These are phyloP conservation scores for Hanseniaspora pseudoguilliermondii DNA, from an alignment of 805 yeast genomes.

Conservation along the genomic window DNA sequence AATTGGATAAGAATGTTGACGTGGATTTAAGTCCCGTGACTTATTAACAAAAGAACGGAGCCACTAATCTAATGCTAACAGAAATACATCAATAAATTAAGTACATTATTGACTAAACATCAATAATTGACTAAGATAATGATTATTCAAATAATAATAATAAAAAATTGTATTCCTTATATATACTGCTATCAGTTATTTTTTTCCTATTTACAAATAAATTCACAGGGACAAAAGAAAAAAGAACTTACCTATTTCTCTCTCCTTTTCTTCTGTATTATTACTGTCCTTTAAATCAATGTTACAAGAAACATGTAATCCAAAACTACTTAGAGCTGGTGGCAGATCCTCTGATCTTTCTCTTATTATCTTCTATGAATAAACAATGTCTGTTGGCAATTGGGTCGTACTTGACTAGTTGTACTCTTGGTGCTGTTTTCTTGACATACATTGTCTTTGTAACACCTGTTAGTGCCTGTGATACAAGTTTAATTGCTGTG, in stretches of 20 bases:
- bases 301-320: slow-evolving; percentile 21
- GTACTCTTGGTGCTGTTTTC: slow-evolving; percentile 65
- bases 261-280: not conserved
- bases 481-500: slow-evolving; percentile 71
- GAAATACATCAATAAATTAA: too few species aligned
- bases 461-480: slow-evolving; percentile 84
- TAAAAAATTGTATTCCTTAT: not conserved
- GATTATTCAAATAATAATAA: not conserved
- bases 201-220: too few species aligned
- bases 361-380: slow-evolving; percentile 76
- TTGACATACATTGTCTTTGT: slow-evolving; percentile 69
- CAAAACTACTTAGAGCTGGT: not conserved
- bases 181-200: not conserved
- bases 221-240: too few species aligned
- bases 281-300: not conserved
- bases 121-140: too few species aligned
- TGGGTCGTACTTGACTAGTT: slow-evolving; percentile 80
- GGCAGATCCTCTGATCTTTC: slow-evolving; percentile 38
- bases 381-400: slow-evolving; percentile 80
- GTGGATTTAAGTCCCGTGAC: too few species aligned
- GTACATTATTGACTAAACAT: too few species aligned
- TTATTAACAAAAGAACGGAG: too few species aligned
- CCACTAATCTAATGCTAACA: too few species aligned
- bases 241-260: too few species aligned
- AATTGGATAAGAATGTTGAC: too few species aligned